These are phyloP conservation scores for Baorangia bicolor DNA, from an alignment of 768 basidiomycete species.

Conservation along the genomic window DNA sequence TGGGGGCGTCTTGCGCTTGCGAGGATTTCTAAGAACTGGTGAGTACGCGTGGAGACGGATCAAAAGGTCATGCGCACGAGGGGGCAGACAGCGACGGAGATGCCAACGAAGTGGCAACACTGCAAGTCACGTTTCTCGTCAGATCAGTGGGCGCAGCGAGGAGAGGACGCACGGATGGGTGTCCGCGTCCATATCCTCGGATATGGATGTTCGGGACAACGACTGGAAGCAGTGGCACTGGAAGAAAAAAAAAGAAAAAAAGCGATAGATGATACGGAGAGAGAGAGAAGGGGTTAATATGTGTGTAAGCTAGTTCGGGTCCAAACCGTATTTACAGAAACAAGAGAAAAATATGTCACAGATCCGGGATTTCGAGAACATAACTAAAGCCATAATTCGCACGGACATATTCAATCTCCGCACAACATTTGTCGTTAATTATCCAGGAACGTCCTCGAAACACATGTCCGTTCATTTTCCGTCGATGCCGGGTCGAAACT, in stretches of 20 bases:
- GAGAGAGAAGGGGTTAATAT: conserved; percentile 33
- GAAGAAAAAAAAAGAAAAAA: conserved; percentile 9
- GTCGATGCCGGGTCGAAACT: conserved; percentile 18
- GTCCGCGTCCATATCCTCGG: conserved; percentile 20
- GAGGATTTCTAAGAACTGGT: conserved; percentile 30
- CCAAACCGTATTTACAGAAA: conserved; percentile 41
- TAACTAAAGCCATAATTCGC: conserved; percentile 38
- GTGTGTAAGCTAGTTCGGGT: conserved; percentile 36
- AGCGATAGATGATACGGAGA: conserved; percentile 12
- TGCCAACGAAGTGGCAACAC: conserved; percentile 9
- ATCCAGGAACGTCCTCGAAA: conserved; percentile 34
- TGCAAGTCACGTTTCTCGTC: conserved; percentile 10
- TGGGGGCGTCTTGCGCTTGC: conserved; percentile 42
- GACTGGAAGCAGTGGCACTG: conserved; percentile 2
- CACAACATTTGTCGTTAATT: conserved; percentile 29
- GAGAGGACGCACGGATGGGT: conserved; percentile 18
- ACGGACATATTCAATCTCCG: conserved; percentile 36
- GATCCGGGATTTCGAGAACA: conserved; percentile 41
- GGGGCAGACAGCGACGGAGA: conserved; percentile 15
- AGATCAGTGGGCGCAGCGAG: conserved; percentile 15
- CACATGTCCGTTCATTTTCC: conserved; percentile 20
- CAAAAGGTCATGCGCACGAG: conserved; percentile 22
- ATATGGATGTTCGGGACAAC: conserved; percentile 5
- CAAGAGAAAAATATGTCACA: conserved; percentile 41
- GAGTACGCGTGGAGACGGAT: conserved; percentile 18